A percentile compares a stretch with the other conserved stretches of the same genome.
Evolutionary conservation across 306 rosid species (phyloP).

Genomic region (apple (Malus domestica)): ASM211411v1 NC_041789.1:30497001-30497500

Average conservation of each 20-base stretch:
- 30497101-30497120: conserved; percentile 94
- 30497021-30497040: conserved; percentile 72
- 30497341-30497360: not conserved
- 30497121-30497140: conserved; percentile 69
- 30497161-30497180: conserved; percentile 93
- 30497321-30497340: conserved; percentile 48
- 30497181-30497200: conserved; percentile 94
- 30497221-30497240: conserved; percentile 96
- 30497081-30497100: conserved; percentile 86
- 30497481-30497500: not conserved
- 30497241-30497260: conserved; percentile 95
- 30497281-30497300: conserved; percentile 92
- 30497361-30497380: too few relatives aligned
- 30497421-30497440: not conserved
- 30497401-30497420: not conserved
- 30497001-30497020: conserved; percentile 93
- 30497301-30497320: conserved; percentile 91
- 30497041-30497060: conserved; percentile 89
- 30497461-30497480: not conserved
- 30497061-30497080: conserved; percentile 85
- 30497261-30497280: conserved; percentile 91
- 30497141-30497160: conserved; percentile 97
- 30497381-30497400: not conserved
- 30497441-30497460: not conserved
- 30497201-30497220: conserved; percentile 75